phyloP scores from a whole-genome alignment of 2,329 filamentous ascomycete species.

The Aspergillus sp. region DNA sequence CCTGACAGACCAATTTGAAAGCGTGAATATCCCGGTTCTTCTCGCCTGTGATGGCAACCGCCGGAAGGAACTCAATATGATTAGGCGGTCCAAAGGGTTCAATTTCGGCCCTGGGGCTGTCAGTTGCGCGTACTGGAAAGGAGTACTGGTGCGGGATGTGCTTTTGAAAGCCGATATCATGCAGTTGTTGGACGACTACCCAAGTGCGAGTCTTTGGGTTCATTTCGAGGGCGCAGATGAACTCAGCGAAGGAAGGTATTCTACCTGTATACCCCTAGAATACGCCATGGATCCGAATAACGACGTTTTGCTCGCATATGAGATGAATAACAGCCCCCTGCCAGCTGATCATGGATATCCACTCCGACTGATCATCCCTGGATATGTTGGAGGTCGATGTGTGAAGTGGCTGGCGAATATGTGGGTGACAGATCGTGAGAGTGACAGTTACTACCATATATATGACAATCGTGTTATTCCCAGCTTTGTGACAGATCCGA shows the following conservation, averaged over 20 bases:
- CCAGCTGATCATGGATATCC: conserved; percentile 41
- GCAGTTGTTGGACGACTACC: conserved; percentile 8
- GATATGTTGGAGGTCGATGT: conserved; percentile 35
- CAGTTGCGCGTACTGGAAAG: conserved; percentile 48
- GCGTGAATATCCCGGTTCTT: conserved; percentile 44
- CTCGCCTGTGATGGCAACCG: conserved; percentile 48
- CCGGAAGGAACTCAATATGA: conserved; percentile 48
- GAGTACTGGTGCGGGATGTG: conserved; percentile 41
- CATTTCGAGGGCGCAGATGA: conserved; percentile 47
- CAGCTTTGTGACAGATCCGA: conserved; percentile 43
- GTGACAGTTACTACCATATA: conserved; percentile 41
- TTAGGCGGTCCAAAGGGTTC: conserved; percentile 44
- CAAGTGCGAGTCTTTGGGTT: conserved; percentile 33
- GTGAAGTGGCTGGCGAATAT: conserved; percentile 40
- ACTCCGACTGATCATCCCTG: conserved; percentile 37
- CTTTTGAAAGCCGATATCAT: conserved; percentile 37
- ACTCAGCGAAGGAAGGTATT: conserved; percentile 43
- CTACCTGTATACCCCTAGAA: conserved; percentile 44
- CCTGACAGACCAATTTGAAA: conserved; percentile 38
- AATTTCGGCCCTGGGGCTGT: conserved; percentile 42
- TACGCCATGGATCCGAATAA: conserved; percentile 44
- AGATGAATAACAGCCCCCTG: conserved; percentile 37
- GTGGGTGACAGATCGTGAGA: conserved; percentile 37
- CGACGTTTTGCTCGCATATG: conserved; percentile 42
- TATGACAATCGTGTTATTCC: conserved; percentile 47